phyloP scores from a whole-genome alignment of 2,329 filamentous ascomycete species.

The Epichloe elymi region DNA sequence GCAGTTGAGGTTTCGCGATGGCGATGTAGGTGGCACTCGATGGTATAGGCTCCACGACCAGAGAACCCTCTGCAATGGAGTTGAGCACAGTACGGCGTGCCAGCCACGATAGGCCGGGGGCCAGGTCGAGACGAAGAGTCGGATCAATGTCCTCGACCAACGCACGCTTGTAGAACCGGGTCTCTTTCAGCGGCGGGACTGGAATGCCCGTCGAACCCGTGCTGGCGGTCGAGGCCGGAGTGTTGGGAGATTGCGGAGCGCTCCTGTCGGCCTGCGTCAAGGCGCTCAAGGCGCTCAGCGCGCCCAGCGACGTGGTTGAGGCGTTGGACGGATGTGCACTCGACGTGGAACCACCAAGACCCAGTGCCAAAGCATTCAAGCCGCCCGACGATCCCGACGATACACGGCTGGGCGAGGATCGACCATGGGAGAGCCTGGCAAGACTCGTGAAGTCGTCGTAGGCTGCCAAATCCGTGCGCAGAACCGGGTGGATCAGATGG shows the following conservation, averaged over 20 bases:
- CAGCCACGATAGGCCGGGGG: slow-evolving; percentile 87
- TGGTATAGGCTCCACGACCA: slow-evolving; percentile 82
- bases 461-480: slow-evolving; percentile 66
- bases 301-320: slow-evolving; percentile 45
- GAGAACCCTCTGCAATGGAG: slow-evolving; percentile 69
- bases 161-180: slow-evolving; percentile 85
- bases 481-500: slow-evolving; percentile 69
- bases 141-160: slow-evolving; percentile 89
- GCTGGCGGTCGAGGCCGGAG: slow-evolving; percentile 39
- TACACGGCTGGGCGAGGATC: slow-evolving; percentile 45
- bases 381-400: slow-evolving; percentile 55
- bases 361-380: slow-evolving; percentile 30
- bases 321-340: slow-evolving; percentile 40
- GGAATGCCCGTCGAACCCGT: slow-evolving; percentile 24
- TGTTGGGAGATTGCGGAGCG: slow-evolving; percentile 46
- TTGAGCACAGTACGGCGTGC: slow-evolving; percentile 73
- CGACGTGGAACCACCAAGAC: slow-evolving; percentile 33
- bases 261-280: slow-evolving; percentile 33
- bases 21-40: slow-evolving; percentile 37
- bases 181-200: slow-evolving; percentile 65
- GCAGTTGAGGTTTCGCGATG: slow-evolving; percentile 39
- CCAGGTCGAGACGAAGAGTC: slow-evolving; percentile 75
- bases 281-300: slow-evolving; percentile 28
- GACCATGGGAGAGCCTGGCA: slow-evolving; percentile 51
- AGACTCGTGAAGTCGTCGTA: slow-evolving; percentile 80